Evolutionary conservation across 1,284 basidiomycete species (phyloP).

Genomic region (Ceratobasidium sp.): DNA sequence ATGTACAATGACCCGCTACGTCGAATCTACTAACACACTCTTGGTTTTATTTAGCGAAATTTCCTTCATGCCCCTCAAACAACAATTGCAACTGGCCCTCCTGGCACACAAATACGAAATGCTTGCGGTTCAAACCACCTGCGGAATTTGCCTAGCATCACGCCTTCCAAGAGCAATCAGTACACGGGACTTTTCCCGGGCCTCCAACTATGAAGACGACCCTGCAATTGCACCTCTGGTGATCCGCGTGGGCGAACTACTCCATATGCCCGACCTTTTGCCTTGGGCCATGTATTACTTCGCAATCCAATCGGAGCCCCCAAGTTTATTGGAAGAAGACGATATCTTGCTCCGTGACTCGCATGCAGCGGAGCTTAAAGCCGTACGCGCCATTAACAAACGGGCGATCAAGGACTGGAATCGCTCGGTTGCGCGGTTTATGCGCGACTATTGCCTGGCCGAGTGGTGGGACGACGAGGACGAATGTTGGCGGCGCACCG

Average conservation of each 20-base stretch:
- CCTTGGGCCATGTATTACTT: constrained; percentile 37
- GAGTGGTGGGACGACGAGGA: constrained; percentile 41
- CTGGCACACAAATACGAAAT: constrained; percentile 39
- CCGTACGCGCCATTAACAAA: neutral
- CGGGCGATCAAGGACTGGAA: constrained; percentile 19
- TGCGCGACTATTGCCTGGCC: neutral
- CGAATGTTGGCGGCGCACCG: constrained; percentile 35
- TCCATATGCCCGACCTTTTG: constrained; percentile 18
- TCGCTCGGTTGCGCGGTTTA: constrained; percentile 7
- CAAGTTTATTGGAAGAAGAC: neutral
- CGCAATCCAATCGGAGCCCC: constrained; percentile 3
- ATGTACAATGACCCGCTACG: neutral
- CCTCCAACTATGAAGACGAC: constrained; percentile 7
- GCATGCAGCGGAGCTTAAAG: neutral
- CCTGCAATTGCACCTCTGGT: neutral
- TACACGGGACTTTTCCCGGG: constrained; percentile 4
- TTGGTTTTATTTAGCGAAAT: neutral
- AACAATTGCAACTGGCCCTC: constrained; percentile 18
- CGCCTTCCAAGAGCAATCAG: constrained; percentile 6
- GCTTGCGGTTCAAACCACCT: neutral
- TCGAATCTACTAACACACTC: neutral
- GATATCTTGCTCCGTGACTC: constrained; percentile 5
- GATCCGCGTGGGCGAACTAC: constrained; percentile 3
- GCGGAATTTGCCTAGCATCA: neutral
- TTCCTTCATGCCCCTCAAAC: neutral